A percentile compares a stretch with the other conserved stretches of the same genome.
These are phyloP conservation scores for Umbelopsis sp. DNA, from an alignment of 192 early-diverging fungal species.

Conservation along the genomic window DNA sequence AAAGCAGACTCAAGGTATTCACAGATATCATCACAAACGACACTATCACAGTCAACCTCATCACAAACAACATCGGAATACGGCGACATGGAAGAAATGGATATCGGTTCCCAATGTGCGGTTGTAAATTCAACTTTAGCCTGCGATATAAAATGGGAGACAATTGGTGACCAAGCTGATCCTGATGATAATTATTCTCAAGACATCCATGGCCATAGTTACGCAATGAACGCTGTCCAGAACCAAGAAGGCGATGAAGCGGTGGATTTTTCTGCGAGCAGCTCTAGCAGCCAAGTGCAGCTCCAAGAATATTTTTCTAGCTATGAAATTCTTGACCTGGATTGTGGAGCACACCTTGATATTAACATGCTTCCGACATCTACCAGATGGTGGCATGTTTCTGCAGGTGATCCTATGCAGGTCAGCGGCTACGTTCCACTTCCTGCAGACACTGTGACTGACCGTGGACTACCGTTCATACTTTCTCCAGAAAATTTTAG, in stretches of 20 bases:
- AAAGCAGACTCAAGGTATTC: too few species aligned
- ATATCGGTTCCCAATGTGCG: too few species aligned
- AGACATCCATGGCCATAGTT: background rate
- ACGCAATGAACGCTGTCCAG: background rate
- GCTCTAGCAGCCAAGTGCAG: background rate
- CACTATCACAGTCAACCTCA: too few species aligned
- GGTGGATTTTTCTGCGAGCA: background rate
- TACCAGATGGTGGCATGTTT: background rate
- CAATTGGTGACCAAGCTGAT: too few species aligned
- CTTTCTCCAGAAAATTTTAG: background rate
- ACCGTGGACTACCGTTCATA: background rate
- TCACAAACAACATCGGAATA: too few species aligned
- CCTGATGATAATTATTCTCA: background rate
- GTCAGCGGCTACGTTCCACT: too few species aligned
- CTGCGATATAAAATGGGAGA: too few species aligned
- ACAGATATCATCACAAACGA: too few species aligned
- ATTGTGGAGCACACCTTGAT: background rate
- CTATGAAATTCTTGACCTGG: background rate
- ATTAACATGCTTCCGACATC: background rate
- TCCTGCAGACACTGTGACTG: too few species aligned
- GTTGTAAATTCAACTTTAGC: too few species aligned
- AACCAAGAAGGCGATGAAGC: background rate
- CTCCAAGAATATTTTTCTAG: background rate
- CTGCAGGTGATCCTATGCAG: background rate
- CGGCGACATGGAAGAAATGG: too few species aligned